A percentile compares a stretch with the other conserved stretches of the same genome.
These are phyloP conservation scores for Ceratocystis alfenasii DNA, from an alignment of 2,329 filamentous ascomycete genomes.

Conservation along the genomic window DNA sequence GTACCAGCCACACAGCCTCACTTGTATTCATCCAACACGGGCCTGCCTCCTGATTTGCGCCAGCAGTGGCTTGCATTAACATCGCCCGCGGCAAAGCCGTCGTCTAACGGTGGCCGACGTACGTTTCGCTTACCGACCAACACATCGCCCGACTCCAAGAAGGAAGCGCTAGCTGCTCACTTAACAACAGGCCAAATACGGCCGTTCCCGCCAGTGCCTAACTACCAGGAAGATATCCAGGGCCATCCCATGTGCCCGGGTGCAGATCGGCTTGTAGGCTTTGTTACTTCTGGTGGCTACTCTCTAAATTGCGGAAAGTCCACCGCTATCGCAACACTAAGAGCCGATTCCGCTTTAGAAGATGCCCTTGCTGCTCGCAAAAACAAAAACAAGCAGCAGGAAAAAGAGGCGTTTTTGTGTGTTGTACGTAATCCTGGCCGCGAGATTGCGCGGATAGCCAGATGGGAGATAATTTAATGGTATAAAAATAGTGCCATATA, in stretches of 20 bases:
- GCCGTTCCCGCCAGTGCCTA: slow-evolving; percentile 29
- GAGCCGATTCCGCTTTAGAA: slow-evolving; percentile 12
- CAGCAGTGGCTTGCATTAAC: slow-evolving; percentile 57
- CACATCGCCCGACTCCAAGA: slow-evolving; percentile 30
- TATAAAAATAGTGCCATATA: neutral
- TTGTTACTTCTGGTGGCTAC: slow-evolving; percentile 77
- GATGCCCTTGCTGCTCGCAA: slow-evolving; percentile 13
- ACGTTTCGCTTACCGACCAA: slow-evolving; percentile 17
- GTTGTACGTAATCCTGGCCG: slow-evolving; percentile 74
- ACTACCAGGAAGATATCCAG: slow-evolving; percentile 32
- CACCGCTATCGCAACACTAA: slow-evolving; percentile 60
- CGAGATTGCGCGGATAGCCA: slow-evolving; percentile 62
- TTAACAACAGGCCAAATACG: slow-evolving; percentile 33
- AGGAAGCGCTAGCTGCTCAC: slow-evolving; percentile 37
- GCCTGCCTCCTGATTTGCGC: slow-evolving; percentile 42
- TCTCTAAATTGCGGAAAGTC: slow-evolving; percentile 65
- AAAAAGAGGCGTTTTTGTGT: slow-evolving; percentile 47
- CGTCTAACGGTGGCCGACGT: slow-evolving; percentile 24
- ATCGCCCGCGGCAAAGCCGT: slow-evolving; percentile 15
- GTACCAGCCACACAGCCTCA: slow-evolving; percentile 38
- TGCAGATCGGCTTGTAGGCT: slow-evolving; percentile 70
- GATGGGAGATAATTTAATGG: slow-evolving; percentile 55
- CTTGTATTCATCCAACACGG: slow-evolving; percentile 28
- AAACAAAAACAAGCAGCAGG: slow-evolving; percentile 26
- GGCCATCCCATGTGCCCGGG: slow-evolving; percentile 57